These are phyloP conservation scores for Candida hispaniensis DNA, from an alignment of 805 yeast species.

Conservation along the genomic window DNA sequence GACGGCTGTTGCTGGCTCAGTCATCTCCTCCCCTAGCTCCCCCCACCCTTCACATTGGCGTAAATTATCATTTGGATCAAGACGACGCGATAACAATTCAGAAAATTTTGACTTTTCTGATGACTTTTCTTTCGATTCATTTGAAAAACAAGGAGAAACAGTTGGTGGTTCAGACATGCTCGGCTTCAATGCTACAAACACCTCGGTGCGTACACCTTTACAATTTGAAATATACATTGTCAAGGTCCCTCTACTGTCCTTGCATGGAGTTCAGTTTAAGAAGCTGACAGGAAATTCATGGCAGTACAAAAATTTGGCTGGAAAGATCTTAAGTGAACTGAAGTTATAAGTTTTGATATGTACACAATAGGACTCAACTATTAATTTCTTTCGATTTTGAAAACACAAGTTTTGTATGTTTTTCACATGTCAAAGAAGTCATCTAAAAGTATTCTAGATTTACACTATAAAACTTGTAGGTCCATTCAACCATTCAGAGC, in stretches of 20 bases:
- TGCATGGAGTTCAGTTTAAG: conserved; percentile 92
- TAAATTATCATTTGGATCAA: conserved; percentile 25
- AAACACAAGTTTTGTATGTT: too few species aligned
- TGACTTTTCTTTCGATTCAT: conserved; percentile 13
- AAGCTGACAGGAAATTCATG: conserved; percentile 89
- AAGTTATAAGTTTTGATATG: conserved; percentile 37
- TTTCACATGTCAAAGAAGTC: too few species aligned
- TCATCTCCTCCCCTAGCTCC: conserved; percentile 28
- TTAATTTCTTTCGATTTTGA: too few species aligned
- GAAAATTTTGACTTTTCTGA: conserved; percentile 14
- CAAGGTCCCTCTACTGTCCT: conserved; percentile 78
- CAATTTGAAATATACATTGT: conserved; percentile 87
- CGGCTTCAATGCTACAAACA: conserved; percentile 22
- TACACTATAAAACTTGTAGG: too few species aligned
- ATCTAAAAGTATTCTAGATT: too few species aligned
- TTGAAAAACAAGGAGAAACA: conserved; percentile 18
- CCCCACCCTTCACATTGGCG: conserved; percentile 23
- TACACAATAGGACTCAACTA: conserved; percentile 1
- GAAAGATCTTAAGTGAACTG: conserved; percentile 65
- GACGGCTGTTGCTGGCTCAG: conserved; percentile 9
- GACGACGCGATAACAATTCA: conserved; percentile 18
- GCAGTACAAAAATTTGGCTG: conserved; percentile 86
- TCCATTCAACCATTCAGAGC: too few species aligned
- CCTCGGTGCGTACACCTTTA: conserved; percentile 44
- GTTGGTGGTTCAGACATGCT: conserved; percentile 32